Base-by-base conservation (phyloP, 2,329 filamentous ascomycete species). In the Stenocarpella maydis region DNA sequence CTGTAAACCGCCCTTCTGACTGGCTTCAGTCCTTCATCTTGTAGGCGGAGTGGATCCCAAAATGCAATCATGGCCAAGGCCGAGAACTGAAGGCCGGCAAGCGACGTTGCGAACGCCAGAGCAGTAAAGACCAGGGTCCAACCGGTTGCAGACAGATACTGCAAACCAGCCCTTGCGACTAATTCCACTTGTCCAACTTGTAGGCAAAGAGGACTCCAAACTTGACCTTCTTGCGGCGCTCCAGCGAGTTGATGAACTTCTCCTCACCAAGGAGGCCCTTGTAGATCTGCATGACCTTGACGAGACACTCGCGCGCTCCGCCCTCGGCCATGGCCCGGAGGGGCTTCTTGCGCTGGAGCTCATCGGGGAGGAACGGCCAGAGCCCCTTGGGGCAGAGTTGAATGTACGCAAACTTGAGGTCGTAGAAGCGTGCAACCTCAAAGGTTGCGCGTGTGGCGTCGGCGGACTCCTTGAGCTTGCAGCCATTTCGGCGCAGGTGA, bases 391-490 rank as follows among this genome's bases (percentile, higher is more conserved):
- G 55, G 10, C 54, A 52, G 6, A 67, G 70, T 19, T 71, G 67
- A 5, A 71, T n/a, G n/a, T 61, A 71, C 21, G 67, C 55, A 9
- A 34, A 53, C 21, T 67, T 53, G 2, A 9, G 15, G 52, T 69
- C 67, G n/a, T 58, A 69, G 50, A 67, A 71, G 12, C 26, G 64
- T 2, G n/a, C 8, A 8, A 69, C 54, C 28, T 63, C 12, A 4
- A 53, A 43, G 2, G 3, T 3, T 9, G 45, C 15, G n/a, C 43
- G 26, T 26, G 15, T 4, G 2, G 19, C 8, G 12, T 31, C 28
- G 17, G 34, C 28, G 4, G 24, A 31, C 5, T 0, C 61, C 2
- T 41, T 34, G 26, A 63, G 8, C 6, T 26, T 10, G 39, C 37
- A 67, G 5, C 17, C 24, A 1, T 5, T 24, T 14, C 26, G 19